Evolutionary conservation across 768 basidiomycete genomes (phyloP).

Genomic region (Sistotremastrum suecicum): DNA sequence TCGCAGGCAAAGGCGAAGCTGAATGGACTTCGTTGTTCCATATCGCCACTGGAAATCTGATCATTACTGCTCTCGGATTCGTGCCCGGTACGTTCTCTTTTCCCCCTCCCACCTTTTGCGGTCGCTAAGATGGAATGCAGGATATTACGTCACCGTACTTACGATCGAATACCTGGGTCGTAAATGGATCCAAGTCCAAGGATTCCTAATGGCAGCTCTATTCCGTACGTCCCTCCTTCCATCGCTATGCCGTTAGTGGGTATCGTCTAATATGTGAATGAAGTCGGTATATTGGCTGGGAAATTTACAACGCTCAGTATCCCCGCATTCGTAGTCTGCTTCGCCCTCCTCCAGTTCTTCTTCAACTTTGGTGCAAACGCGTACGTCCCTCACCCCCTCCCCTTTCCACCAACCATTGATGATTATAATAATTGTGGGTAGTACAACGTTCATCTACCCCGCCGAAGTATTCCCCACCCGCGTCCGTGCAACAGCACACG

Average conservation of each 20-base stretch:
- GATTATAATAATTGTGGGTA: constrained; percentile 16
- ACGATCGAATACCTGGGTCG: constrained; percentile 62
- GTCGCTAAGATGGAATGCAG: constrained; percentile 16
- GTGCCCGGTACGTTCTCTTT: constrained; percentile 40
- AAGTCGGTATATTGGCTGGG: constrained; percentile 57
- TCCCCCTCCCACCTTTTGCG: not conserved
- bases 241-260: too few species aligned
- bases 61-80: constrained; percentile 63
- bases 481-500: constrained; percentile 61
- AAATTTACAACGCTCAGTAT: constrained; percentile 43
- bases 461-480: constrained; percentile 72
- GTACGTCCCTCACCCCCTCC: constrained; percentile 14
- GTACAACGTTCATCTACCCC: constrained; percentile 44
- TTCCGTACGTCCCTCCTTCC: constrained; percentile 40
- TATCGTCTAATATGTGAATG: too few species aligned
- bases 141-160: constrained; percentile 56
- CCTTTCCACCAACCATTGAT: constrained; percentile 32
- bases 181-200: constrained; percentile 63
- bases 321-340: constrained; percentile 54
- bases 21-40: constrained; percentile 56
- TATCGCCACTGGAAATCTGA: constrained; percentile 51
- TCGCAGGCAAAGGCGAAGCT: constrained; percentile 38
- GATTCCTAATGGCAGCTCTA: constrained; percentile 55
- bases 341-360: constrained; percentile 66
- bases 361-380: constrained; percentile 73